These are phyloP conservation scores for Talaromyces sp. DNA, from an alignment of 2,329 filamentous ascomycete species.

Conservation along the genomic window DNA sequence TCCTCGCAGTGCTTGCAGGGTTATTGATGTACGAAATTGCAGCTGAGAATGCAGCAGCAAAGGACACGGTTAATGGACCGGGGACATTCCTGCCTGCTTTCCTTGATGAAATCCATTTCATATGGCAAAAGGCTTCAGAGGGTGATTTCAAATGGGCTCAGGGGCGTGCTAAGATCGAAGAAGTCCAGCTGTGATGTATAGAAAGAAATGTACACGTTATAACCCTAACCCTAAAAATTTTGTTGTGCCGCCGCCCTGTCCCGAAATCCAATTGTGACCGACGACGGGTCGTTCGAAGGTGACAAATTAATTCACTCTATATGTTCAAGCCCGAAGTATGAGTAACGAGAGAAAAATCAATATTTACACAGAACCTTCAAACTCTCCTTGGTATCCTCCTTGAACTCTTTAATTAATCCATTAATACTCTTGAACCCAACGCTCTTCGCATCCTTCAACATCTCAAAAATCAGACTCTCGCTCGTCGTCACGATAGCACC, in stretches of 20 bases:
- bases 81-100: conserved; percentile 85
- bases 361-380: conserved; percentile 65
- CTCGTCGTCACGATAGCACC: conserved; percentile 79
- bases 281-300: neutral
- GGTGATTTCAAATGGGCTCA: conserved; percentile 36
- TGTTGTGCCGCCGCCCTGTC: neutral
- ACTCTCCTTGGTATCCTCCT: conserved; percentile 65
- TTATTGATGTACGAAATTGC: conserved; percentile 75
- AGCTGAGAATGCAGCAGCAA: conserved; percentile 62
- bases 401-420: conserved; percentile 73
- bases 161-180: conserved; percentile 36
- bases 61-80: conserved; percentile 67
- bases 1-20: conserved; percentile 70
- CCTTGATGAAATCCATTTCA: conserved; percentile 64
- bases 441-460: conserved; percentile 74
- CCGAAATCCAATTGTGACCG: neutral
- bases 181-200: conserved; percentile 27
- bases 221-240: neutral
- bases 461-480: conserved; percentile 88
- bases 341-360: conserved; percentile 26
- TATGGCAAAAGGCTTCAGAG: conserved; percentile 34
- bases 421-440: conserved; percentile 69
- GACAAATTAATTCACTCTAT: neutral
- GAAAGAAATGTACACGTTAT: neutral
- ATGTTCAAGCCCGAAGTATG: neutral